These are phyloP conservation scores for Bipolaris victoriae DNA, from an alignment of 2,329 filamentous ascomycete species.

Conservation along the genomic window DNA sequence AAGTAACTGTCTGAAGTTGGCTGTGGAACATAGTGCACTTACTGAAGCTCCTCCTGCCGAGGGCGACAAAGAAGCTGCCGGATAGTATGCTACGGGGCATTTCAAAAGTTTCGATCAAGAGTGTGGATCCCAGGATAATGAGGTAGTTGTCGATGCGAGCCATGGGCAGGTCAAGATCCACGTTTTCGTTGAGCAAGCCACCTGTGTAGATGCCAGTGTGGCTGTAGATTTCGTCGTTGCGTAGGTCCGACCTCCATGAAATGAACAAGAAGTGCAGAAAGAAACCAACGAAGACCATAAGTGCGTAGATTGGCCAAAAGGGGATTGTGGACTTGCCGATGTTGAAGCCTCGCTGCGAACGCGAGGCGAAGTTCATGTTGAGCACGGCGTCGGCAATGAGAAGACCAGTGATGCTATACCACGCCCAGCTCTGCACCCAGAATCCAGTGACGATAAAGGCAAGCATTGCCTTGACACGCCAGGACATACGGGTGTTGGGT, in stretches of 20 bases:
- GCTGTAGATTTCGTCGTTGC: slow-evolving; percentile 47
- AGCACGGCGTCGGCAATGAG: slow-evolving; percentile 57
- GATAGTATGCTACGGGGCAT: slow-evolving; percentile 46
- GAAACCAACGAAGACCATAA: slow-evolving; percentile 45
- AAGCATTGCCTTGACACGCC: slow-evolving; percentile 51
- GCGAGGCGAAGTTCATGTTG: slow-evolving; percentile 50
- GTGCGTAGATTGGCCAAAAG: slow-evolving; percentile 43
- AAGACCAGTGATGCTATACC: slow-evolving; percentile 54
- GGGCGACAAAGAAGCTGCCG: slow-evolving; percentile 43
- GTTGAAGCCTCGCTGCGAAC: slow-evolving; percentile 25
- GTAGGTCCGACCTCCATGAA: slow-evolving; percentile 47
- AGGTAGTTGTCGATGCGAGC: slow-evolving; percentile 54
- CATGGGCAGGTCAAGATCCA: slow-evolving; percentile 44
- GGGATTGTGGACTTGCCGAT: slow-evolving; percentile 22
- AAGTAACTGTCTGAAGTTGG: slow-evolving; percentile 9
- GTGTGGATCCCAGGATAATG: slow-evolving; percentile 51
- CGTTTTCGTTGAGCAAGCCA: slow-evolving; percentile 45
- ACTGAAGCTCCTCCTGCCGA: slow-evolving; percentile 55
- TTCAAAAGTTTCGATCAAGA: slow-evolving; percentile 51
- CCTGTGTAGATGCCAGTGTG: slow-evolving; percentile 53
- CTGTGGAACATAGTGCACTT: slow-evolving; percentile 25
- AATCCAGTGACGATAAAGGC: slow-evolving; percentile 53
- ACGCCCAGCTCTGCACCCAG: slow-evolving; percentile 57
- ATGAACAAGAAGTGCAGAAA: slow-evolving; percentile 54
- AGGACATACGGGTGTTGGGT: slow-evolving; percentile 51